A percentile compares a stretch with the other conserved stretches of the same genome.
Conservation (phyloP, 1,284 basidiomycete genomes). For the Salmacisia buchloeana region DNA sequence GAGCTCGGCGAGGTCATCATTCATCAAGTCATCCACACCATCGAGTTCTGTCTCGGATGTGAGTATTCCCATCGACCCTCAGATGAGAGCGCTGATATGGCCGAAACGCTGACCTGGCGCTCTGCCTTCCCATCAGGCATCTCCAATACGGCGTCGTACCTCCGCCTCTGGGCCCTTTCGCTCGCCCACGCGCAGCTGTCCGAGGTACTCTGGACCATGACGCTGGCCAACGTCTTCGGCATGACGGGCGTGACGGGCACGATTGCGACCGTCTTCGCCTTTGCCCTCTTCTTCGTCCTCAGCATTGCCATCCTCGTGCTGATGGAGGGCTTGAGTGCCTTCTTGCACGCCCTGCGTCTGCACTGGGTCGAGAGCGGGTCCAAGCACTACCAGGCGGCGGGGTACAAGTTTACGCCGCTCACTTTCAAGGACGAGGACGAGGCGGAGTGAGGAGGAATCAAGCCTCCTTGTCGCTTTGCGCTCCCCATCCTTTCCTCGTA, state of each 20-base stretch:
- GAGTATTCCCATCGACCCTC: background rate
- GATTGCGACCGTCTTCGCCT: constrained; percentile 64
- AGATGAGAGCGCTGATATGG: background rate
- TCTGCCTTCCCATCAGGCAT: constrained; percentile 54
- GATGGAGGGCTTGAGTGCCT: constrained; percentile 75
- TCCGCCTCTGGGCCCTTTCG: constrained; percentile 96
- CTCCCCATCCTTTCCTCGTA: background rate
- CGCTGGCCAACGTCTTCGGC: constrained; percentile 46
- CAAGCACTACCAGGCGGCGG: constrained; percentile 88
- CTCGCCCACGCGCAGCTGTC: constrained; percentile 95
- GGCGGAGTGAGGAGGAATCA: background rate
- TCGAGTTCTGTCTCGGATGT: constrained; percentile 12
- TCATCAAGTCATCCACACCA: constrained; percentile 74
- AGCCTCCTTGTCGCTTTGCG: background rate
- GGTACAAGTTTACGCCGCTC: constrained; percentile 57
- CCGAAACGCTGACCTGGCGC: background rate
- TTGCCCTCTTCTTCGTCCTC: constrained; percentile 71
- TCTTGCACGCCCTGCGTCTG: constrained; percentile 89
- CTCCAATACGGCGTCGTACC: constrained; percentile 97
- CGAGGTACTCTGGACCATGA: constrained; percentile 63
- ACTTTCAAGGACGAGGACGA: constrained; percentile 17
- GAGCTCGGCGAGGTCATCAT: constrained; percentile 92
- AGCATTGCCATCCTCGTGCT: constrained; percentile 68
- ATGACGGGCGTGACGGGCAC: constrained; percentile 55
- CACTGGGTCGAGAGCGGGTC: constrained; percentile 86